phyloP scores from a whole-genome alignment of 768 basidiomycete genomes.

The Asterophora parasitica region DNA sequence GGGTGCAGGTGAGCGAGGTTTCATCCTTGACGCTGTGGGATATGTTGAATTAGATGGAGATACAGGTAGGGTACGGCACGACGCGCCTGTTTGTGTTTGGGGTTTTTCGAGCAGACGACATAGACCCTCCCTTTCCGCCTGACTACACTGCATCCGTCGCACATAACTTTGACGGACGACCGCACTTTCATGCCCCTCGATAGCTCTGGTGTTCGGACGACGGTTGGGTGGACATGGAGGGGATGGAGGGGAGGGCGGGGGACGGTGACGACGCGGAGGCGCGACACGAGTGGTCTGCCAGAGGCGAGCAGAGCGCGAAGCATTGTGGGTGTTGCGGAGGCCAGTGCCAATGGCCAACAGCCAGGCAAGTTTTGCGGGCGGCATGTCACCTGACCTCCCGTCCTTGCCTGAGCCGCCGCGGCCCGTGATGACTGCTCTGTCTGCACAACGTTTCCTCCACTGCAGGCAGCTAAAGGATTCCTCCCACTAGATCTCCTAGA shows the following conservation, averaged over 20 bases:
- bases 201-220: conserved; percentile 28
- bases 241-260: conserved; percentile 28
- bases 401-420: no score
- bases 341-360: background rate
- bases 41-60: conserved; percentile 11
- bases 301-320: conserved; percentile 61
- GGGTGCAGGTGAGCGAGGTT: no score
- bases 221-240: conserved; percentile 21
- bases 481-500: conserved; percentile 7
- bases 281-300: conserved; percentile 56
- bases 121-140: conserved; percentile 88
- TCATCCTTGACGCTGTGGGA: conserved; percentile 62
- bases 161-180: conserved; percentile 90
- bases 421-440: background rate
- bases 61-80: background rate
- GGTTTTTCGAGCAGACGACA: conserved; percentile 88
- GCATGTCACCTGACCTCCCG: conserved; percentile 4
- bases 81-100: conserved; percentile 94
- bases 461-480: conserved; percentile 7
- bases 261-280: conserved; percentile 35
- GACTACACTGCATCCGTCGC: conserved; percentile 89
- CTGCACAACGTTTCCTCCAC: background rate
- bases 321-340: conserved; percentile 33
- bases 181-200: conserved; percentile 95
- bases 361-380: background rate